Evolutionary conservation across 129 eudicot genomes (phyloP).

Genomic region (sunflower (Helianthus annuus)): HanXRQr2.0-SUNRISE NC_035433.2:132754741-132755240

Average conservation of each 20-base stretch:
- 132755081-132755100: conserved; percentile 29
- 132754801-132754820: neutral
- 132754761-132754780: conserved; percentile 98
- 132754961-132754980: conserved; percentile 27
- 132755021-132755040: neutral
- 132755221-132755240: neutral
- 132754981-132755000: conserved; percentile 18
- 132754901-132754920: conserved; percentile 67
- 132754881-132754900: conserved; percentile 95
- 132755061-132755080: neutral
- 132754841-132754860: conserved; percentile 82
- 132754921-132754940: conserved; percentile 60
- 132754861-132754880: conserved; percentile 99
- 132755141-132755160: conserved; percentile 71
- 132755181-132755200: conserved; percentile 65
- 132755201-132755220: conserved; percentile 59
- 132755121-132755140: conserved; percentile 72
- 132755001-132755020: conserved; percentile 14
- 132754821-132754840: conserved; percentile 9
- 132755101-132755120: conserved; percentile 90
- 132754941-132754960: conserved; percentile 12
- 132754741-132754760: conserved; percentile 97
- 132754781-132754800: conserved; percentile 24
- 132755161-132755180: conserved; percentile 90
- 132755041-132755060: neutral